Evolutionary conservation across 2,329 filamentous ascomycete species (phyloP).

Genomic region (Canariomyces notabilis): DNA sequence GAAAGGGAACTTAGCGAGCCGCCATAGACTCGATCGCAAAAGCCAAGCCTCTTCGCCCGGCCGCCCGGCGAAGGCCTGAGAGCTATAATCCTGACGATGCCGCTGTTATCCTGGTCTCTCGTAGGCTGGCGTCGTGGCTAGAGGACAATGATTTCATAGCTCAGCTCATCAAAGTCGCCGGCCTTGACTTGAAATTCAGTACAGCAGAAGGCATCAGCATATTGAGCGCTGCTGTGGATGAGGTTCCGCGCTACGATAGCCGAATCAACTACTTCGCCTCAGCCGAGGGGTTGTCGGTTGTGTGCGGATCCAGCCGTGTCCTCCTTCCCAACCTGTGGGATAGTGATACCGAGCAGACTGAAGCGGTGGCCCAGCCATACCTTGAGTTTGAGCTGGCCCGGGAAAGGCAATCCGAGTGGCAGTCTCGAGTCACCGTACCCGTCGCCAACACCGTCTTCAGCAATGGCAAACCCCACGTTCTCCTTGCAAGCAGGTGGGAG

Average conservation of each 20-base stretch:
- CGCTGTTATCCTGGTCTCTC: slow-evolving; percentile 47
- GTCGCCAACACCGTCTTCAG: slow-evolving; percentile 75
- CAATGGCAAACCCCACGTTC: slow-evolving; percentile 58
- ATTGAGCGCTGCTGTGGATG: slow-evolving; percentile 53
- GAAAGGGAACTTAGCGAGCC: slow-evolving; percentile 4
- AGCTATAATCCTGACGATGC: slow-evolving; percentile 27
- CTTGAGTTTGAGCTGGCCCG: slow-evolving; percentile 29
- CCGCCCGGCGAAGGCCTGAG: too few species aligned
- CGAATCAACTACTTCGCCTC: slow-evolving; percentile 28
- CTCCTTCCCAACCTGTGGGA: slow-evolving; percentile 46
- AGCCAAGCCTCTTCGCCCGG: too few species aligned
- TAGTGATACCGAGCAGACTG: too few species aligned
- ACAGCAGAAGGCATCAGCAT: slow-evolving; percentile 35
- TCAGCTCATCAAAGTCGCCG: slow-evolving; percentile 25
- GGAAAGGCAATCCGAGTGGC: slow-evolving; percentile 18
- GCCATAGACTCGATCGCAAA: slow-evolving; percentile 6
- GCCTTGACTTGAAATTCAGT: not conserved
- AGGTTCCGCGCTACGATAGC: slow-evolving; percentile 37
- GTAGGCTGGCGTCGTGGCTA: slow-evolving; percentile 43
- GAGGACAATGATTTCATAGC: slow-evolving; percentile 38
- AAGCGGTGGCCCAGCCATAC: slow-evolving; percentile 30
- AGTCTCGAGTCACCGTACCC: slow-evolving; percentile 50
- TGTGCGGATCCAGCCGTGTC: slow-evolving; percentile 37
- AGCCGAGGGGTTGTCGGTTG: slow-evolving; percentile 42
- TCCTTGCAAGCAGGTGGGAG: slow-evolving; percentile 43